Evolutionary conservation across 441 rosid species (phyloP).

Genomic region (Sinapis alba): DNA sequence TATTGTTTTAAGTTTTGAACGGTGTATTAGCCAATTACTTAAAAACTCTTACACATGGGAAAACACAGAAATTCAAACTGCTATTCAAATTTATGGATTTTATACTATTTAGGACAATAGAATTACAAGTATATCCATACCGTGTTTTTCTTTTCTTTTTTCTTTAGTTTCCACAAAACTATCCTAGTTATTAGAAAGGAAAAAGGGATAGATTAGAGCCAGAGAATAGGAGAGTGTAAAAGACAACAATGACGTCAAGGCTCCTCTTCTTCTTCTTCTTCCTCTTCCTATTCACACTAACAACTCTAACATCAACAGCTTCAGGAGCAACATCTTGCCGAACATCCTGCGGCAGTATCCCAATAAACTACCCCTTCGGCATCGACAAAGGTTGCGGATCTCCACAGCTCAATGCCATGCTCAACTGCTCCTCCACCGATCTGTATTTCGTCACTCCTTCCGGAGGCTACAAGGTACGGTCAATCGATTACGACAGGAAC

Average conservation of each 20-base stretch:
- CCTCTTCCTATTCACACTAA: conserved; percentile 30
- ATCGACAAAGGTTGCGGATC: conserved; percentile 90
- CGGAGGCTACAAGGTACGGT: conserved; percentile 77
- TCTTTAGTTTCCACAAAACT: too few relatives aligned
- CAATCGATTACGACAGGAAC: conserved; percentile 69
- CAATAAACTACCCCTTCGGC: conserved; percentile 76
- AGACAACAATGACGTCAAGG: conserved; percentile 33
- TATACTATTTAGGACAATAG: too few relatives aligned
- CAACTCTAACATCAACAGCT: conserved; percentile 22
- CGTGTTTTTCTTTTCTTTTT: too few relatives aligned
- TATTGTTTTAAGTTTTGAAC: too few relatives aligned
- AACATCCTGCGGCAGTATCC: conserved; percentile 58
- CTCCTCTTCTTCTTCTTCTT: conserved; percentile 20
- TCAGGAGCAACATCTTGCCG: conserved; percentile 52
- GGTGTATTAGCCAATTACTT: too few relatives aligned
- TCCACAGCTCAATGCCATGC: conserved; percentile 67
- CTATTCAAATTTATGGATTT: too few relatives aligned
- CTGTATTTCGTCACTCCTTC: conserved; percentile 79
- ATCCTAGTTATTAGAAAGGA: too few relatives aligned
- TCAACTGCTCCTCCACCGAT: conserved; percentile 71
- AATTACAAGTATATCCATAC: too few relatives aligned
- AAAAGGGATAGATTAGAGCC: neutral
- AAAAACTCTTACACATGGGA: too few relatives aligned
- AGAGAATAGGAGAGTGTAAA: neutral
- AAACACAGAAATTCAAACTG: too few relatives aligned